A percentile compares a stretch with the other conserved stretches of the same genome.
Evolutionary conservation across 352 stramenopile species (phyloP).

Genomic region (Pythium oligandrum): DNA sequence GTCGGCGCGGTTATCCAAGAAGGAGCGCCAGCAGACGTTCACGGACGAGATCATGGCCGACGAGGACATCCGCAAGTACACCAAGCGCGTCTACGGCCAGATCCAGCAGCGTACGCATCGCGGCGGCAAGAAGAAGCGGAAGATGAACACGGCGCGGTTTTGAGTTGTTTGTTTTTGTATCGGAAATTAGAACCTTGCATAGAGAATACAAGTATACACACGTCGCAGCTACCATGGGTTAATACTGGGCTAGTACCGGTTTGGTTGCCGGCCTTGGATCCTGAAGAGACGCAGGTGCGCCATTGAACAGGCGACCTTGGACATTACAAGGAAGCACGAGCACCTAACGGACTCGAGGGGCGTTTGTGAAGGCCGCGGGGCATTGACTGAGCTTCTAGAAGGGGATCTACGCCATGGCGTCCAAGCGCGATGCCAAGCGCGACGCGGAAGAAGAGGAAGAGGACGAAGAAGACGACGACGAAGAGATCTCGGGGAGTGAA

Average conservation of each 20-base stretch:
- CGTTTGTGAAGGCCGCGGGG: no score
- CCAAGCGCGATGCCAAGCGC: slow-evolving; percentile 54
- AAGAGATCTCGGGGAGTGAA: slow-evolving; percentile 19
- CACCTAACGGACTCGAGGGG: neutral
- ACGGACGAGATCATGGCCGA: slow-evolving; percentile 95
- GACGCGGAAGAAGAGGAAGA: slow-evolving; percentile 16
- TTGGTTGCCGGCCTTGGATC: neutral
- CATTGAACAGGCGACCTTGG: neutral
- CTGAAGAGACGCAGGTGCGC: slow-evolving; percentile 11
- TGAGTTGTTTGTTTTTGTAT: no score
- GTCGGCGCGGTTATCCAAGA: slow-evolving; percentile 88
- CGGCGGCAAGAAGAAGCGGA: slow-evolving; percentile 47
- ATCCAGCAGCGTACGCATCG: slow-evolving; percentile 52
- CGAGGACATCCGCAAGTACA: slow-evolving; percentile 76
- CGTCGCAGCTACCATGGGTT: slow-evolving; percentile 1
- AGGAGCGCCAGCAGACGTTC: slow-evolving; percentile 89
- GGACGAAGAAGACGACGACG: slow-evolving; percentile 38
- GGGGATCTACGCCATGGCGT: slow-evolving; percentile 12
- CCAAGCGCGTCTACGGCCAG: slow-evolving; percentile 75
- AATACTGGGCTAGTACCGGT: no score
- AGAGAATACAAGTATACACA: slow-evolving; percentile 6
- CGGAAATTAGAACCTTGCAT: neutral
- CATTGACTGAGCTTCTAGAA: neutral
- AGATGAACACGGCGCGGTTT: slow-evolving; percentile 10
- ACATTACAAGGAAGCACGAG: neutral